These are phyloP conservation scores for Tetracentron sinense DNA, from an alignment of 164 flowering plant genomes.

Conservation along the genomic window DNA sequence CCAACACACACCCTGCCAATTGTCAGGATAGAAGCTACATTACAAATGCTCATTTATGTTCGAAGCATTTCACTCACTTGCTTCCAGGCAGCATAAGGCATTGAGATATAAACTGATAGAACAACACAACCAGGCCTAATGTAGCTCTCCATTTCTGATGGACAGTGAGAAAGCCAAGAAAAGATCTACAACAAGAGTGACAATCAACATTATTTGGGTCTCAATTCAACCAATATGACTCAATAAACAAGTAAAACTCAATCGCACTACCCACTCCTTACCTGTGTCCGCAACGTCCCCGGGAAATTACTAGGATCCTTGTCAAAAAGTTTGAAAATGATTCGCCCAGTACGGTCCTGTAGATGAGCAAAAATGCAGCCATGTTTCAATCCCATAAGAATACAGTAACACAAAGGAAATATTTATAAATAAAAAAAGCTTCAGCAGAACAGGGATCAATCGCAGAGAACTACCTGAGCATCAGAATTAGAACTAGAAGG, in stretches of 20 bases:
- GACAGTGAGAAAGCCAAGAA: constrained; percentile 67
- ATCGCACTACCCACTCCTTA: constrained; percentile 5
- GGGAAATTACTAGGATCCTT: constrained; percentile 67
- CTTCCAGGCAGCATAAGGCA: constrained; percentile 2
- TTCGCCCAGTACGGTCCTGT: constrained; percentile 58
- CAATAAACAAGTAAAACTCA: not conserved
- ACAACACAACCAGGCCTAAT: constrained; percentile 73
- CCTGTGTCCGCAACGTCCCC: constrained; percentile 46
- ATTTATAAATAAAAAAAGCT: no score
- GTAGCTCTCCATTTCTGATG: constrained; percentile 76
- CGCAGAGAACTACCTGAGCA: constrained; percentile 47
- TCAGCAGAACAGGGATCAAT: not conserved
- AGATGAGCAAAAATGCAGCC: not conserved
- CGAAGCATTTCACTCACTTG: not conserved
- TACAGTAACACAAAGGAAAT: not conserved
- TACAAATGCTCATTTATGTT: not conserved
- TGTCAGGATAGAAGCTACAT: not conserved
- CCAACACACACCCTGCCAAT: not conserved
- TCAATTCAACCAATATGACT: no score
- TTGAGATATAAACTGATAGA: constrained; percentile 14
- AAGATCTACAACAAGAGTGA: constrained; percentile 47
- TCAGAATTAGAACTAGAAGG: constrained; percentile 79
- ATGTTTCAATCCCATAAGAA: not conserved
- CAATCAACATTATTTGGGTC: not conserved
- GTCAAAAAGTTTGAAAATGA: constrained; percentile 55